Evolutionary conservation across 768 basidiomycete species (phyloP).

Genomic region (Calocybe gangraenosa): DNA sequence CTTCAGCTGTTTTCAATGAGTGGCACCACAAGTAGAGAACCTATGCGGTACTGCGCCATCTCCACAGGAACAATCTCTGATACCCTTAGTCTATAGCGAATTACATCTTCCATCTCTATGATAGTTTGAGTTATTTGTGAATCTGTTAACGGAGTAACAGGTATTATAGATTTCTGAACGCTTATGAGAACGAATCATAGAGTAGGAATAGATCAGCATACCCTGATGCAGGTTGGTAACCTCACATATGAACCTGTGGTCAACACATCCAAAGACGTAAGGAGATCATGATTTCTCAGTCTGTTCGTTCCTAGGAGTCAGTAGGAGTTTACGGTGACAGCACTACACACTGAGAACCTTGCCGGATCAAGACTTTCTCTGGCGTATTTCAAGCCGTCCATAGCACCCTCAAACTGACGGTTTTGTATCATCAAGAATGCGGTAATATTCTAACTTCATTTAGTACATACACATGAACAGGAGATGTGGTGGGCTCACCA

Average conservation of each 20-base stretch:
- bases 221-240: slow-evolving; percentile 80
- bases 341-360: slow-evolving; percentile 42
- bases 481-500: slow-evolving; percentile 42
- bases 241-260: slow-evolving; percentile 83
- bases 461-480: background rate
- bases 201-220: slow-evolving; percentile 22
- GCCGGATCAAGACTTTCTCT: slow-evolving; percentile 73
- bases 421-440: slow-evolving; percentile 86
- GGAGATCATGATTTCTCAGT: slow-evolving; percentile 88
- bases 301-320: slow-evolving; percentile 23
- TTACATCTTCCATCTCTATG: slow-evolving; percentile 67
- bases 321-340: background rate
- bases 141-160: slow-evolving; percentile 63
- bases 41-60: slow-evolving; percentile 68
- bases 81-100: slow-evolving; percentile 76
- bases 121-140: slow-evolving; percentile 62
- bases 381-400: slow-evolving; percentile 57
- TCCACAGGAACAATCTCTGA: slow-evolving; percentile 79
- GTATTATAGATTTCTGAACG: slow-evolving; percentile 64
- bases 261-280: slow-evolving; percentile 87
- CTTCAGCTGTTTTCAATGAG: background rate
- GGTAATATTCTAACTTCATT: slow-evolving; percentile 65
- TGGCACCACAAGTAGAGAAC: slow-evolving; percentile 25
- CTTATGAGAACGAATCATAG: slow-evolving; percentile 8
- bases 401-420: slow-evolving; percentile 71